Evolutionary conservation across 352 stramenopile species (phyloP).

Genomic region (Phytophthora citricola): DNA sequence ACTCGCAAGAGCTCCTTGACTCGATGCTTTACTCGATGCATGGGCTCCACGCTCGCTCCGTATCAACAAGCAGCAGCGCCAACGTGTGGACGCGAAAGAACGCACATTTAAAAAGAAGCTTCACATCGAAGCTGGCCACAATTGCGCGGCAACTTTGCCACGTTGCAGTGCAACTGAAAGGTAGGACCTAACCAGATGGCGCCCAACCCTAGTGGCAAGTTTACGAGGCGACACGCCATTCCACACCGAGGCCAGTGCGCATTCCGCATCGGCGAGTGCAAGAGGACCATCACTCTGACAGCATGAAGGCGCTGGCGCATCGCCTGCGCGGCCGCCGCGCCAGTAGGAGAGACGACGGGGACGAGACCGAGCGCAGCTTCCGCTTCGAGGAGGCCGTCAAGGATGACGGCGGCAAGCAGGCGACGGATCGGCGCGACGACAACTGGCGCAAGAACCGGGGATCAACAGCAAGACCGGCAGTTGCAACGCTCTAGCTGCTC

Average conservation of each 20-base stretch:
- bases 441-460: conserved; percentile 28
- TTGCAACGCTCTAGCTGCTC: conserved; percentile 11
- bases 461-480: conserved; percentile 34
- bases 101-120: not conserved
- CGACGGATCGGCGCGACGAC: conserved; percentile 10
- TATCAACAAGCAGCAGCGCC: not conserved
- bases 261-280: conserved; percentile 13
- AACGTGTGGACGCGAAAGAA: conserved; percentile 40
- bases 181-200: conserved; percentile 27
- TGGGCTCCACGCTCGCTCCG: not conserved
- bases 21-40: not conserved
- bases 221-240: conserved; percentile 19
- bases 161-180: conserved; percentile 19
- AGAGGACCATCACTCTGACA: conserved; percentile 13
- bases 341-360: conserved; percentile 18
- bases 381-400: conserved; percentile 16
- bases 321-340: conserved; percentile 33
- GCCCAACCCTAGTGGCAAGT: conserved; percentile 14
- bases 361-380: conserved; percentile 29
- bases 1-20: not conserved
- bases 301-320: conserved; percentile 51
- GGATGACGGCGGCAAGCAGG: conserved; percentile 2
- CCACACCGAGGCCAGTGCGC: conserved; percentile 1
- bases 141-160: conserved; percentile 13
- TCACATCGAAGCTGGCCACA: not conserved